A percentile compares a stretch with the other conserved stretches of the same genome.
phyloP scores from a whole-genome alignment of 306 rosid genomes.

The Abrus precatorius region DNA sequence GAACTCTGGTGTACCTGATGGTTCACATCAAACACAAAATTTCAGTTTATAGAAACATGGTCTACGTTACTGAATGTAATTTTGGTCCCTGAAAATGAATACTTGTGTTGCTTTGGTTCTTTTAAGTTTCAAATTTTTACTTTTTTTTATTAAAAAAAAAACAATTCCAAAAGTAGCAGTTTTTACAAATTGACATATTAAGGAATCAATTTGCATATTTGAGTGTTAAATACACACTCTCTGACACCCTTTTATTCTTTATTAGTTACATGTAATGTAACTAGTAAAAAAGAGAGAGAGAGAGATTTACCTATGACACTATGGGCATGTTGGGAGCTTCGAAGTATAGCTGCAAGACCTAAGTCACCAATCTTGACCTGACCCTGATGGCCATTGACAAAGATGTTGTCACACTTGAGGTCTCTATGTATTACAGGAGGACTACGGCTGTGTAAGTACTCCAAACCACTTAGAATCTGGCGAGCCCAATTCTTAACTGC shows the following conservation, averaged over 20 bases:
- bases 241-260: background rate
- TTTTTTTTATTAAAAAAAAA: too few relatives aligned
- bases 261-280: too few relatives aligned
- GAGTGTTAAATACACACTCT: too few relatives aligned
- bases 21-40: background rate
- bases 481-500: slow-evolving; percentile 87
- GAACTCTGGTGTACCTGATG: slow-evolving; percentile 90
- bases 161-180: too few relatives aligned
- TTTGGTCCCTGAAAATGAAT: background rate
- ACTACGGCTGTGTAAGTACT: slow-evolving; percentile 69
- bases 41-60: background rate
- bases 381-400: slow-evolving; percentile 91
- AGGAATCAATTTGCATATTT: background rate
- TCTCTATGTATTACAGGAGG: slow-evolving; percentile 95
- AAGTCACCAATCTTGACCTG: slow-evolving; percentile 90
- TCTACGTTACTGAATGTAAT: background rate
- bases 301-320: slow-evolving; percentile 76
- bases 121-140: background rate
- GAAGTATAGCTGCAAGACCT: slow-evolving; percentile 88
- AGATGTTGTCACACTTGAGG: slow-evolving; percentile 88
- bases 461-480: slow-evolving; percentile 78
- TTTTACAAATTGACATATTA: background rate
- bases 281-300: background rate
- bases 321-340: slow-evolving; percentile 74
- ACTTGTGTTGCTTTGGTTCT: background rate